Evolutionary conservation across 2,329 filamentous ascomycete species (phyloP).

Genomic region (Apiospora malaysiana): DNA sequence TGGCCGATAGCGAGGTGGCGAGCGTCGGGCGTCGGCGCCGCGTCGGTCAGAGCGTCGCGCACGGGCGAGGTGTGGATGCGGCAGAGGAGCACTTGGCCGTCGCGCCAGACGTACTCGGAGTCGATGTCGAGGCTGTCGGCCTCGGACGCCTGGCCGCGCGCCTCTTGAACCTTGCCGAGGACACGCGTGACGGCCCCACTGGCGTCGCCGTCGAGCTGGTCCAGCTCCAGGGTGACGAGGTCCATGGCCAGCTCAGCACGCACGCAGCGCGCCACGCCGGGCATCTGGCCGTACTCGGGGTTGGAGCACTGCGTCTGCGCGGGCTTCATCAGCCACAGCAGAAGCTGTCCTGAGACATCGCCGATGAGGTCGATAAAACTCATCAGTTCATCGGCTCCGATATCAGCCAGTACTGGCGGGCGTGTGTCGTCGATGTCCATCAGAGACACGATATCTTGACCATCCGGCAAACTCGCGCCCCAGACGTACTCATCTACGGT

Average conservation of each 20-base stretch:
- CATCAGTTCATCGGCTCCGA: neutral
- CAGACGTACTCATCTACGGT: neutral
- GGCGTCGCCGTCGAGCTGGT: neutral
- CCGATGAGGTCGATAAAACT: neutral
- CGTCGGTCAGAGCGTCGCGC: neutral
- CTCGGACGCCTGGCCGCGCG: neutral
- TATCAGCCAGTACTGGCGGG: neutral
- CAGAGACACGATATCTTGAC: neutral
- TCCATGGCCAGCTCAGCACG: conserved; percentile 16
- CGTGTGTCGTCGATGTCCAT: neutral
- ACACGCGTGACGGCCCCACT: neutral
- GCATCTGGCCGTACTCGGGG: neutral
- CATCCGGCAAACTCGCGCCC: neutral
- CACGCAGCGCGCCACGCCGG: conserved; percentile 13
- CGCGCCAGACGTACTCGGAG: neutral
- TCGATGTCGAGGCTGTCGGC: neutral
- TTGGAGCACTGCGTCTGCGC: conserved; percentile 5
- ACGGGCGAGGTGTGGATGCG: neutral
- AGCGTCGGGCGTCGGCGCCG: conserved; percentile 18
- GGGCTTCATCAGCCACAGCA: conserved; percentile 19
- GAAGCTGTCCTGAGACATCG: neutral
- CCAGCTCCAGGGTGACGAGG: conserved; percentile 18
- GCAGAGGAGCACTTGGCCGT: neutral
- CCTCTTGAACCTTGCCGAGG: neutral
- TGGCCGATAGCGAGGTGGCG: neutral